phyloP scores from a whole-genome alignment of 148 eudicot species.

The Bassia scoparia region DNA sequence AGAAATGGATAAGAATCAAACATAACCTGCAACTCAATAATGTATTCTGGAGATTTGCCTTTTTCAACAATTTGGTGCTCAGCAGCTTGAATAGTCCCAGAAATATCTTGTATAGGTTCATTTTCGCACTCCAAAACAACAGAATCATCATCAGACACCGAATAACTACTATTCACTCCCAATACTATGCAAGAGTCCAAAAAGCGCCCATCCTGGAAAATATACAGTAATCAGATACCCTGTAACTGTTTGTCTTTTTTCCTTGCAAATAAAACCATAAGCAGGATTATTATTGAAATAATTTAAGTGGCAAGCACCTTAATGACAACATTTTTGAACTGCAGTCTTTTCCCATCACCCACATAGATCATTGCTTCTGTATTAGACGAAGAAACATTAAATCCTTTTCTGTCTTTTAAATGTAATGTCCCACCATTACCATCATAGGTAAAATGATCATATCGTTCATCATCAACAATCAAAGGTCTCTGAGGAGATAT shows the following conservation, averaged over 20 bases:
- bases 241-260: background rate
- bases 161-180: constrained; percentile 80
- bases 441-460: constrained; percentile 68
- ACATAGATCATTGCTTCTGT: constrained; percentile 69
- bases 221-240: constrained; percentile 2
- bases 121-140: constrained; percentile 51
- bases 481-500: constrained; percentile 79
- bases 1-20: background rate
- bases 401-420: constrained; percentile 62
- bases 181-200: constrained; percentile 73
- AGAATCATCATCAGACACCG: constrained; percentile 63
- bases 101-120: constrained; percentile 31
- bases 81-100: constrained; percentile 28
- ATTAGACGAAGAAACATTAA: constrained; percentile 48
- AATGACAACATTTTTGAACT: constrained; percentile 69
- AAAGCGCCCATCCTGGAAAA: constrained; percentile 70
- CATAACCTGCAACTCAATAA: constrained; percentile 78
- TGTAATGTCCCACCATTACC: constrained; percentile 78
- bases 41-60: constrained; percentile 48
- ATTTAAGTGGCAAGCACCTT: constrained; percentile 39
- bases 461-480: constrained; percentile 71
- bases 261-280: background rate
- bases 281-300: background rate
- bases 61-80: constrained; percentile 38
- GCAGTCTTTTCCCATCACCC: constrained; percentile 77